Evolutionary conservation across 495 filamentous ascomycete species (phyloP).

Genomic region (Podospora pseudopauciseta): DNA sequence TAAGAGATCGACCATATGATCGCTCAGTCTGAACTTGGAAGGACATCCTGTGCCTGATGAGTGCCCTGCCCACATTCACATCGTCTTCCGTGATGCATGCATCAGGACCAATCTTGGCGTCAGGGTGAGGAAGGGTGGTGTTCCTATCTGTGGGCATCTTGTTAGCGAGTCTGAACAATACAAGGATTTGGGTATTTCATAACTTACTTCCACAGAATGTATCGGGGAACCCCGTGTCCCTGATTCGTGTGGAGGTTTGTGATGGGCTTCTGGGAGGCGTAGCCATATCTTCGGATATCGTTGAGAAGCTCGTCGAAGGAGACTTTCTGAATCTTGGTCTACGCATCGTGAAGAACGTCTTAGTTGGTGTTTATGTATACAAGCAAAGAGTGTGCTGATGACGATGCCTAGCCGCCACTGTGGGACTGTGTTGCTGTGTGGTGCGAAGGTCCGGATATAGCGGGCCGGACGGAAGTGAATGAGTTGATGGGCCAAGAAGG

Average conservation of each 20-base stretch:
- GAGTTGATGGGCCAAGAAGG: background rate
- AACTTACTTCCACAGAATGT: constrained; percentile 31
- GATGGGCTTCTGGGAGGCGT: constrained; percentile 23
- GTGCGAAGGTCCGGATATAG: background rate
- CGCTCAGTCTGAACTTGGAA: constrained; percentile 21
- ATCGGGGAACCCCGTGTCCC: constrained; percentile 39
- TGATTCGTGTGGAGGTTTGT: constrained; percentile 18
- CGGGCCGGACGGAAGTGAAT: constrained; percentile 4
- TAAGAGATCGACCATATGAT: constrained; percentile 9
- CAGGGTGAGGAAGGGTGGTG: constrained; percentile 37
- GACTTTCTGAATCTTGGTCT: constrained; percentile 24
- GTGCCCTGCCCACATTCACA: constrained; percentile 23
- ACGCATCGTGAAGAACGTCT: constrained; percentile 25
- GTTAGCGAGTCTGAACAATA: background rate
- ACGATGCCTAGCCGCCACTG: constrained; percentile 4
- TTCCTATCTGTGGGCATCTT: constrained; percentile 25
- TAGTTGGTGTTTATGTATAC: constrained; percentile 9
- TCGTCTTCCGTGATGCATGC: constrained; percentile 35
- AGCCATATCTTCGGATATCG: constrained; percentile 21
- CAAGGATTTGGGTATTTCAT: background rate
- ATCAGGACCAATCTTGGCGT: constrained; percentile 33
- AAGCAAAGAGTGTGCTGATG: background rate
- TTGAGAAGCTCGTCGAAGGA: constrained; percentile 19
- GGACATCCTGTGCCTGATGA: constrained; percentile 26
- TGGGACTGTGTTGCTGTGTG: constrained; percentile 10